Evolutionary conservation across 2,329 filamentous ascomycete species (phyloP).

Genomic region (Ophiosphaerella korrae): DNA sequence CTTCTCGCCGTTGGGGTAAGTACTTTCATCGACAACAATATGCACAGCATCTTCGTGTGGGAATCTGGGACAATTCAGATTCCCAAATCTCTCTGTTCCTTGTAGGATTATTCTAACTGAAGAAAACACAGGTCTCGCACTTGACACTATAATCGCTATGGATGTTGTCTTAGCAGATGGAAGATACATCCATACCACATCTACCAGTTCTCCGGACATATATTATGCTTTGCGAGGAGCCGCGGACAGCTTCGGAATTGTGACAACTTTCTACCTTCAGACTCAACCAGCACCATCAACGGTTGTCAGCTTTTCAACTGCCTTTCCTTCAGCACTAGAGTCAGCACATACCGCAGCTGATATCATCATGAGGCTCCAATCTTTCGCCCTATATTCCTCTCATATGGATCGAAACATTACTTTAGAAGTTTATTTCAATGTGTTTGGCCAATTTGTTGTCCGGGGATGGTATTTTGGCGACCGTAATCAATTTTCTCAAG

Average conservation of each 20-base stretch:
- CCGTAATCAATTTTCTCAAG: neutral
- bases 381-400: conserved; percentile 1
- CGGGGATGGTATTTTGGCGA: conserved; percentile 9
- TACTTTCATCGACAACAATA: neutral
- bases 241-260: neutral
- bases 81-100: too few species aligned
- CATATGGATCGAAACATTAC: conserved; percentile 4
- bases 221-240: neutral
- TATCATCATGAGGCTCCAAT: conserved; percentile 4
- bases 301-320: conserved; percentile 1
- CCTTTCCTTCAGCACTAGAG: conserved; percentile 1
- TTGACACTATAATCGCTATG: neutral
- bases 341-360: neutral
- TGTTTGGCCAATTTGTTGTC: conserved; percentile 3
- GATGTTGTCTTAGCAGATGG: neutral
- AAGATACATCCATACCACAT: neutral
- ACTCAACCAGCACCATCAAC: conserved; percentile 20
- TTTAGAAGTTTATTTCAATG: conserved; percentile 4
- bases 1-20: conserved; percentile 26
- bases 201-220: neutral
- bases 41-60: too few species aligned
- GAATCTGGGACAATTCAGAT: too few species aligned
- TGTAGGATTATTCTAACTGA: too few species aligned
- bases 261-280: conserved; percentile 32
- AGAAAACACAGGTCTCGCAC: neutral